phyloP scores from a whole-genome alignment of 345 rosid species.

The Citrus trifoliata region DNA sequence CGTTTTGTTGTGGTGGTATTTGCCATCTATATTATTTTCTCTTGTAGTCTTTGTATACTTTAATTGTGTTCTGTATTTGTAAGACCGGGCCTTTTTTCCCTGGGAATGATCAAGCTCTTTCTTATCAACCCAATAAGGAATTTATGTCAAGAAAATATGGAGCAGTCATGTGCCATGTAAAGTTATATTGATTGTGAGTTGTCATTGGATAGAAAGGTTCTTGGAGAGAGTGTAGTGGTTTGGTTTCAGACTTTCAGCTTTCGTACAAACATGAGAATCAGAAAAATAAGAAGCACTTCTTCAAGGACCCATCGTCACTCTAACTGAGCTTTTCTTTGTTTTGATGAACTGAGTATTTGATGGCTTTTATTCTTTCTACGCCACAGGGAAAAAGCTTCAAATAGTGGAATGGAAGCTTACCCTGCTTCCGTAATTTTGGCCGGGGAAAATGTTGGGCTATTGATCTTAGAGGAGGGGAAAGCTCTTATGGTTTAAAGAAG shows the following conservation, averaged over 20 bases:
- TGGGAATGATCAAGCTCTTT: not conserved
- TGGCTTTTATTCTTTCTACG: not conserved
- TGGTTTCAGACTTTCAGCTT: not conserved
- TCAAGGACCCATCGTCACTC: not conserved
- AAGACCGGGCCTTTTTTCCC: not conserved
- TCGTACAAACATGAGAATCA: not conserved
- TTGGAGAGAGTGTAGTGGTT: not conserved
- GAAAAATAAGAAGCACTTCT: not conserved
- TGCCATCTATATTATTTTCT: not conserved
- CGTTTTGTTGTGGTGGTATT: not conserved
- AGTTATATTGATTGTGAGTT: not conserved
- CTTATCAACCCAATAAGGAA: not conserved
- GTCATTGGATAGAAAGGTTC: not conserved
- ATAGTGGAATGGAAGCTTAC: not conserved
- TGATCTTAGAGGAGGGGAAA: not conserved
- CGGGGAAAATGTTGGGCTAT: not conserved
- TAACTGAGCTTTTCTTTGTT: too few relatives aligned
- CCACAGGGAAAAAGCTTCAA: not conserved
- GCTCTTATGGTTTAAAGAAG: not conserved
- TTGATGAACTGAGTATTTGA: not conserved
- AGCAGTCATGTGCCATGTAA: not conserved
- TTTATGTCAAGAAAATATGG: not conserved
- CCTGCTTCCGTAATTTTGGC: not conserved
- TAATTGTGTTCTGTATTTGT: not conserved
- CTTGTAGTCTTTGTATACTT: too few relatives aligned